Base-by-base conservation (phyloP, 2,329 filamentous ascomycete species). In the Triangularia setosa region DNA sequence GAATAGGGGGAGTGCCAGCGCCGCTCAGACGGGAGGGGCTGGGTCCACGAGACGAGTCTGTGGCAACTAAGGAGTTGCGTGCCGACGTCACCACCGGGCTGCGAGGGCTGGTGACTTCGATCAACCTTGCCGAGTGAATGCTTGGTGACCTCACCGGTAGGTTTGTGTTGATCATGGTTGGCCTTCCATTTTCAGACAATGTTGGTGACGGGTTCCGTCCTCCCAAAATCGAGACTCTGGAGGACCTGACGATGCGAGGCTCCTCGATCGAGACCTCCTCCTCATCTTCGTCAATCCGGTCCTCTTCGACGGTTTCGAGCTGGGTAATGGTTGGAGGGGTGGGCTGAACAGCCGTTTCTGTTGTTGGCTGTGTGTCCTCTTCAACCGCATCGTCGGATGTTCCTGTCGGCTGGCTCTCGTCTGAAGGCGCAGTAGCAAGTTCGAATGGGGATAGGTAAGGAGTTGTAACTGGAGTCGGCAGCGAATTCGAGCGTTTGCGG, bases 231-330 rank as follows among this genome's bases (percentile, higher is more conserved):
- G 84, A 87, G 8, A 87, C 78, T 35, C 84, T 78, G 3, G 84
- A 80, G 0, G 84, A 85, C 0, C 82, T 87, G 62, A 87, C 67
- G 28, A 87, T 84, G 69, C 86, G 78, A 2, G 84, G 82, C 69
- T 85, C 80, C 80, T 90, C 83, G 73, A 85, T 73, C 78, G 86
- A 77, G 69, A 84, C 60, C 73, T 79, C 58, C 78, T 88, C 59
- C 83, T 86, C 35, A 69, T 82, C 16, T 62, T 73, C 14, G 75
- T 84, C 8, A 23, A 28, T n/a, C 24, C n/a, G 30, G 5, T 64
- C 48, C 60, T 56, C 55, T 24, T 35, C 44, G 6, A 18, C 24
- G 27, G 48, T 27, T 12, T 58, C 53, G 14, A 21, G 44, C 44
- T 48, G 40, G n/a, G 40, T 48, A 8, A 21, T 9, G 7, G 11